A percentile compares a stretch with the other conserved stretches of the same genome.
Evolutionary conservation across 495 filamentous ascomycete genomes (phyloP).

Genomic region (Tuber microsphaerosporum): DNA sequence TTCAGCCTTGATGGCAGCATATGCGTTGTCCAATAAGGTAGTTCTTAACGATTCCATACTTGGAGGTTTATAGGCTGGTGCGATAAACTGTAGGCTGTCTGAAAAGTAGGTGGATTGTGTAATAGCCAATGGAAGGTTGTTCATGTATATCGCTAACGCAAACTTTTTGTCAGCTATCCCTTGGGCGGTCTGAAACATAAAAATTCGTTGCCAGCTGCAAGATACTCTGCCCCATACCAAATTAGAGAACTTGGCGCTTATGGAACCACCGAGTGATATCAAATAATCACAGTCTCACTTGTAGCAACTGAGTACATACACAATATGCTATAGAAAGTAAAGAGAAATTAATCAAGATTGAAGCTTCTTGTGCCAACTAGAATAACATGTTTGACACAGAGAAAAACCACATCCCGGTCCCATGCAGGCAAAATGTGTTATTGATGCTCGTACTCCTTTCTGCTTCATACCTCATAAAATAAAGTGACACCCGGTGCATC

Average conservation of each 20-base stretch:
- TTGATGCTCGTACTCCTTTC: not conserved
- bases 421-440: not conserved
- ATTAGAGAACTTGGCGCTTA: not conserved
- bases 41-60: not conserved
- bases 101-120: no score
- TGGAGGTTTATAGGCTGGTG: constrained; percentile 4
- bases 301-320: not conserved
- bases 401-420: not conserved
- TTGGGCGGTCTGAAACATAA: constrained; percentile 2
- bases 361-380: not conserved
- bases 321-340: not conserved
- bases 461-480: not conserved
- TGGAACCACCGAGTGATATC: not conserved
- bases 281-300: not conserved
- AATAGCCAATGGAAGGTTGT: constrained; percentile 6
- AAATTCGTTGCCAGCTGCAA: not conserved
- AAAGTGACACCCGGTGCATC: not conserved
- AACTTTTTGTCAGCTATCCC: constrained; percentile 3
- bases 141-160: constrained; percentile 3
- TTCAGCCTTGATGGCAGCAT: not conserved
- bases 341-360: not conserved
- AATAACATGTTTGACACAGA: not conserved
- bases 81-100: not conserved
- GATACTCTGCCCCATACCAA: not conserved
- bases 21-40: constrained; percentile 5